Base-by-base conservation (phyloP, 441 rosid species). In the Gossypium trilobum region DNA sequence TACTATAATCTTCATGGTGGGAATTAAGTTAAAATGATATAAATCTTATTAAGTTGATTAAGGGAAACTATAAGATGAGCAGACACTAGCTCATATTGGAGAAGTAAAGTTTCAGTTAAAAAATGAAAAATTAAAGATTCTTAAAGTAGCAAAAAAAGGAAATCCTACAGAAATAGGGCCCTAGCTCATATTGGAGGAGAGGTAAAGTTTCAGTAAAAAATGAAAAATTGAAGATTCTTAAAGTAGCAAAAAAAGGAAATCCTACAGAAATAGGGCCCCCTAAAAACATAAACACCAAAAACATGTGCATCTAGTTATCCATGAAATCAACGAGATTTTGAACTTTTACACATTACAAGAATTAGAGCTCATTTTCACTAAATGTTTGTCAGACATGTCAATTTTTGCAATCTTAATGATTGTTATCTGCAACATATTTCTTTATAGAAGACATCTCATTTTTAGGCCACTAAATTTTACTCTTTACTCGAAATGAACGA, bases 381-480 rank as follows among this genome's bases (percentile, higher is more conserved):
- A 39, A 39, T 39, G 68, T 25, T 65, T 65, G 20, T 33, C 17
- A 61, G 67, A 46, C 67, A 16, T 20, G 36, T 5, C 44, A 2
- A 17, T 29, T 33, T 69, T 52, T 69, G 10, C 14, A 2, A 54
- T 31, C 50, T 31, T 14, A 69, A 11, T 54, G 62, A 31, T 55
- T 13, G 51, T 36, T 29, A 70, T 17, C 22, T 36, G 4, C 31
- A 10, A 20, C 64, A 3, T 55, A 20, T 54, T 70, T 36, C 62
- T 54, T 56, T n/a, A 19, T 33, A 19, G 20, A 50, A 14, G 16
- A 44, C 31, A 17, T 59, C 59, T 60, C 10, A 72, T 48, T 46
- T 57, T 58, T 19, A 23, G 17, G 73, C 61, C 68, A 13, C 59
- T 31, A 7, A 23, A 33, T 60, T 46, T 68, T 68, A 51, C 72